These are phyloP conservation scores for Kluyveromyces siamensis DNA, from an alignment of 805 yeast species.

Conservation along the genomic window DNA sequence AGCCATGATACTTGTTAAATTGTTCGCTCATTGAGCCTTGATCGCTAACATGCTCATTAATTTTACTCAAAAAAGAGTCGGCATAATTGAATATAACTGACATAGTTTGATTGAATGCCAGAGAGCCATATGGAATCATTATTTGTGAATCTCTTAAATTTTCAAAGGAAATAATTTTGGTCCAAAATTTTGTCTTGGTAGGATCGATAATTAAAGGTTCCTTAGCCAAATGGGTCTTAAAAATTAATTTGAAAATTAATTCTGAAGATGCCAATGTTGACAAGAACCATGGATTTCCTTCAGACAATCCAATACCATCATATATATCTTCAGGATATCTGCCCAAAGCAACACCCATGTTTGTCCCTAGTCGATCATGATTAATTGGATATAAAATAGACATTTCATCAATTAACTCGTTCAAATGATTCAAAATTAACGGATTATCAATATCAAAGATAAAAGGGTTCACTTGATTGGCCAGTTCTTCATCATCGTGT, in stretches of 20 bases:
- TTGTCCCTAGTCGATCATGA: slow-evolving; percentile 34
- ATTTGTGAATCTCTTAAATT: slow-evolving; percentile 9
- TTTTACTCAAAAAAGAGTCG: slow-evolving; percentile 56
- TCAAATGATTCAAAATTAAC: slow-evolving; percentile 52
- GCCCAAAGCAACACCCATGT: slow-evolving; percentile 60
- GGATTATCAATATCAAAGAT: slow-evolving; percentile 44
- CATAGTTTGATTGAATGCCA: slow-evolving; percentile 39
- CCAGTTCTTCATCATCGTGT: slow-evolving; percentile 34
- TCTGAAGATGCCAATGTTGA: slow-evolving; percentile 65
- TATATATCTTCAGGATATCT: slow-evolving; percentile 90
- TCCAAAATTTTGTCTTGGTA: slow-evolving; percentile 20
- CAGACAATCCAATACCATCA: slow-evolving; percentile 60
- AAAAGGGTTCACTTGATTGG: slow-evolving; percentile 37
- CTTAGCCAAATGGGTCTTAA: slow-evolving; percentile 32
- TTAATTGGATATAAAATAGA: slow-evolving; percentile 71
- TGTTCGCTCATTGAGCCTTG: slow-evolving; percentile 82
- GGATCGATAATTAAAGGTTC: slow-evolving; percentile 37
- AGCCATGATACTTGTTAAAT: slow-evolving; percentile 72
- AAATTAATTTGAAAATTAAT: slow-evolving; percentile 45
- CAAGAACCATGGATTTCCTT: slow-evolving; percentile 93
- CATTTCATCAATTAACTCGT: slow-evolving; percentile 59
- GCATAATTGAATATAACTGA: slow-evolving; percentile 43
- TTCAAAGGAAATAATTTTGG: slow-evolving; percentile 10
- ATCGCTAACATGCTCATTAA: slow-evolving; percentile 50
- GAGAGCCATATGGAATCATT: slow-evolving; percentile 24